Evolutionary conservation across 2,329 filamentous ascomycete genomes (phyloP).

Genomic region (Didymella keratinophila): DNA sequence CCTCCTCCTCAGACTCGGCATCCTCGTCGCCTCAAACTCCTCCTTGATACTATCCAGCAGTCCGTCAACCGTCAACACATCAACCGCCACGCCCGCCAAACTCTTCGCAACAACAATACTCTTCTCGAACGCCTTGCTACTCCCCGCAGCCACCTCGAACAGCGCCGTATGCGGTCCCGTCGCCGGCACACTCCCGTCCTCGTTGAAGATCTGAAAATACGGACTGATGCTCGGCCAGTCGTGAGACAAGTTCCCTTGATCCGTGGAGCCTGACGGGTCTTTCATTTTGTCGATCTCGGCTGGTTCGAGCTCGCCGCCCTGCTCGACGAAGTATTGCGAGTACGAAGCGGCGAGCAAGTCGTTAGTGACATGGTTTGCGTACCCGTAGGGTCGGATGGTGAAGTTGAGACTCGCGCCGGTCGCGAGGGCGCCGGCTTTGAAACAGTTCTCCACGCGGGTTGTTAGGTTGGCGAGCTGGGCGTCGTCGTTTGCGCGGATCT

Average conservation of each 20-base stretch:
- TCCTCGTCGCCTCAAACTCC: constrained; percentile 19
- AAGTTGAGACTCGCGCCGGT: constrained; percentile 23
- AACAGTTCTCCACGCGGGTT: constrained; percentile 21
- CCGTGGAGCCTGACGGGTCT: constrained; percentile 20
- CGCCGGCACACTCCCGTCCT: constrained; percentile 20
- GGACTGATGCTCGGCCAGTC: constrained; percentile 27
- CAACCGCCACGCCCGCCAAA: constrained; percentile 22
- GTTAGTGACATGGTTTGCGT: constrained; percentile 23
- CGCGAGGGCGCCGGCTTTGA: constrained; percentile 23
- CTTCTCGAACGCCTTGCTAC: constrained; percentile 30
- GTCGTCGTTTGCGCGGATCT: constrained; percentile 24
- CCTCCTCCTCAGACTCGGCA: constrained; percentile 1
- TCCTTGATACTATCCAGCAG: constrained; percentile 22
- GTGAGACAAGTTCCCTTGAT: constrained; percentile 30
- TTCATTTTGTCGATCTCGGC: constrained; percentile 12
- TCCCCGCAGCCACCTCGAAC: constrained; percentile 27
- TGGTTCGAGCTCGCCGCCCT: constrained; percentile 5
- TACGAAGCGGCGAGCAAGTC: constrained; percentile 21
- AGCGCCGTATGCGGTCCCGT: constrained; percentile 25
- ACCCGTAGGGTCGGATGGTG: constrained; percentile 23
- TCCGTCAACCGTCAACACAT: constrained; percentile 22
- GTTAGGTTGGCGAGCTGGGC: constrained; percentile 15
- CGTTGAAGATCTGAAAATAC: constrained; percentile 27
- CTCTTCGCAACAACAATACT: constrained; percentile 24
- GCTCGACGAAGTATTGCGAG: constrained; percentile 12